A percentile compares a stretch with the other conserved stretches of the same genome.
These are phyloP conservation scores for Pulveroboletus frians DNA, from an alignment of 768 basidiomycete species.

Conservation along the genomic window DNA sequence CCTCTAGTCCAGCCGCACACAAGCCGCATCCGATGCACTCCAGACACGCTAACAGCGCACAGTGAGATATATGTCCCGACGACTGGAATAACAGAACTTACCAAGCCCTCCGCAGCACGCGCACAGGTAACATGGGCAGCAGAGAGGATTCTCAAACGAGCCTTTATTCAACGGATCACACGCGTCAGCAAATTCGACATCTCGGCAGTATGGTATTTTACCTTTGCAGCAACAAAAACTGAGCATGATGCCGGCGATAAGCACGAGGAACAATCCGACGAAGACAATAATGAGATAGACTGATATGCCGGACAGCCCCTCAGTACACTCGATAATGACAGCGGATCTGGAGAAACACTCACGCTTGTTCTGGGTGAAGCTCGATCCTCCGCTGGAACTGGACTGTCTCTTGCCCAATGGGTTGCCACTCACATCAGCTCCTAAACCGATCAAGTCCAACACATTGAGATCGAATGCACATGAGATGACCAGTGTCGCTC, in stretches of 20 bases:
- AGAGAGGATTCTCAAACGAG: slow-evolving; percentile 56
- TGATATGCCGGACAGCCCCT: slow-evolving; percentile 16
- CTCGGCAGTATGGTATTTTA: slow-evolving; percentile 12
- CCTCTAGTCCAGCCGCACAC: slow-evolving; percentile 47
- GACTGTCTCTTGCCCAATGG: slow-evolving; percentile 26
- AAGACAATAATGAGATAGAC: slow-evolving; percentile 64
- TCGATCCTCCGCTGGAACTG: slow-evolving; percentile 14
- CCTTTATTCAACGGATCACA: slow-evolving; percentile 29
- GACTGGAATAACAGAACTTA: slow-evolving; percentile 24
- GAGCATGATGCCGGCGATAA: slow-evolving; percentile 52
- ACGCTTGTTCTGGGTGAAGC: slow-evolving; percentile 43
- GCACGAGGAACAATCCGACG: slow-evolving; percentile 53
- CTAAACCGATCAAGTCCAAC: slow-evolving; percentile 18
- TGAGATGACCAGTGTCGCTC: slow-evolving; percentile 28
- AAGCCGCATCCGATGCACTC: slow-evolving; percentile 69
- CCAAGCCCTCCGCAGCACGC: slow-evolving; percentile 69
- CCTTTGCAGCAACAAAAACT: slow-evolving; percentile 65
- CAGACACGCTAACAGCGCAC: slow-evolving; percentile 45
- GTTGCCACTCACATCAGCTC: slow-evolving; percentile 29
- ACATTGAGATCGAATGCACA: slow-evolving; percentile 28
- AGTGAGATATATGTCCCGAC: slow-evolving; percentile 2
- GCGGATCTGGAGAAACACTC: slow-evolving; percentile 12
- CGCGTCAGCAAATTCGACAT: background rate
- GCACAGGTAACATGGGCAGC: slow-evolving; percentile 68
- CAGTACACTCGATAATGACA: background rate